Evolutionary conservation across 768 basidiomycete species (phyloP).

Genomic region (Tulasnella calospora): DNA sequence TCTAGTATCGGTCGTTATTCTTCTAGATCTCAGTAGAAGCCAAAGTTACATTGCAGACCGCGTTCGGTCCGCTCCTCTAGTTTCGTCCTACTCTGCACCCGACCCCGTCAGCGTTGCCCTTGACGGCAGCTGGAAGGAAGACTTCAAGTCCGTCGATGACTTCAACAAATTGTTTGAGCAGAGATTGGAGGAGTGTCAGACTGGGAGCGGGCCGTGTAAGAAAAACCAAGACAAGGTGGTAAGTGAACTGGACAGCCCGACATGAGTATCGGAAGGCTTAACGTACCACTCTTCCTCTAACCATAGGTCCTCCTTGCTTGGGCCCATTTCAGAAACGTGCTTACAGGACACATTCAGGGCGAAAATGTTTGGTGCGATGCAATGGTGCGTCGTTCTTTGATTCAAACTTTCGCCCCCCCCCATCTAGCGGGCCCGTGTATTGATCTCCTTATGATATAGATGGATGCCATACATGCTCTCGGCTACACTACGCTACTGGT

Average conservation of each 20-base stretch:
- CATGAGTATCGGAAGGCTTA: no score
- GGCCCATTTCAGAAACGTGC: background rate
- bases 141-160: background rate
- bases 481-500: background rate
- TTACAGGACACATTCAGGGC: background rate
- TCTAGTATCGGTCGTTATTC: background rate
- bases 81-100: background rate
- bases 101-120: background rate
- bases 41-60: background rate
- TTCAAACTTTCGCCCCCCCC: background rate
- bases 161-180: background rate
- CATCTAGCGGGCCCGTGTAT: background rate
- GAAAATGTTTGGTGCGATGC: conserved; percentile 11
- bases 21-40: background rate
- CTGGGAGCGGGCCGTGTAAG: background rate
- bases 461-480: background rate
- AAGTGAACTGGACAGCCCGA: background rate
- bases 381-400: background rate
- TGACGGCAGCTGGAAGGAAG: conserved; percentile 9
- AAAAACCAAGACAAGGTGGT: conserved; percentile 5
- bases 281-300: background rate
- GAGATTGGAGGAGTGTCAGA: background rate
- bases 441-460: background rate
- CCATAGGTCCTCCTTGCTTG: background rate
- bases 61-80: background rate